Percentiles rank a stretch among this genome's conserved stretches.
Evolutionary conservation across 208 protist species (phyloP).

Genomic region (Trichomonas vaginalis): DNA sequence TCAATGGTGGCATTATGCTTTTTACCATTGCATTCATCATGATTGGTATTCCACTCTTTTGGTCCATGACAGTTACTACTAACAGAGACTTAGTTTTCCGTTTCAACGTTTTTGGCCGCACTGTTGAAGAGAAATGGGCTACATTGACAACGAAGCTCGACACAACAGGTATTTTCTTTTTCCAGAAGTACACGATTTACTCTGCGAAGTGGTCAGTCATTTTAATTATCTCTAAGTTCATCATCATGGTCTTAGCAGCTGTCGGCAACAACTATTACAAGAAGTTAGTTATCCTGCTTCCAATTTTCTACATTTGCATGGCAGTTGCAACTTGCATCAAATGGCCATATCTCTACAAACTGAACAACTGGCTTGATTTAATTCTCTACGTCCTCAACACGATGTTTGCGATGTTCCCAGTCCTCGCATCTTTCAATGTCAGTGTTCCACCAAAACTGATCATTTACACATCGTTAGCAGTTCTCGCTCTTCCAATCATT

Average conservation of each 20-base stretch:
- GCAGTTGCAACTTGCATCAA: background rate
- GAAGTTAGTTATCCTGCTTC: background rate
- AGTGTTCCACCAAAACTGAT: background rate
- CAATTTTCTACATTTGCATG: background rate
- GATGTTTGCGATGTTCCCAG: background rate
- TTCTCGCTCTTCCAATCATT: background rate
- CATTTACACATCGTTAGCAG: background rate
- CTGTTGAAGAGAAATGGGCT: background rate
- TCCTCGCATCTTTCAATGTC: background rate
- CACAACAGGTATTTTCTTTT: background rate
- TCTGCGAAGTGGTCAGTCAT: background rate
- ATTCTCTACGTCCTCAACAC: background rate
- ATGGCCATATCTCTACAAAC: background rate
- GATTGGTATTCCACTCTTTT: background rate
- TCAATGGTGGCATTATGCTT: background rate
- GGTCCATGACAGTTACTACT: background rate
- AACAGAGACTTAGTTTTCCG: background rate
- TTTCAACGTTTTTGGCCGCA: background rate
- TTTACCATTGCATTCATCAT: background rate
- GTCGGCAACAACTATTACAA: background rate
- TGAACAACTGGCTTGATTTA: background rate
- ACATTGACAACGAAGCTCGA: background rate
- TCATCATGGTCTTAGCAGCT: background rate
- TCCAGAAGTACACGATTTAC: background rate
- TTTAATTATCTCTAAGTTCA: background rate